A percentile compares a stretch with the other conserved stretches of the same genome.
Evolutionary conservation across 2,329 filamentous ascomycete species (phyloP).

Genomic region (Alternaria novae-zelandiae): DNA sequence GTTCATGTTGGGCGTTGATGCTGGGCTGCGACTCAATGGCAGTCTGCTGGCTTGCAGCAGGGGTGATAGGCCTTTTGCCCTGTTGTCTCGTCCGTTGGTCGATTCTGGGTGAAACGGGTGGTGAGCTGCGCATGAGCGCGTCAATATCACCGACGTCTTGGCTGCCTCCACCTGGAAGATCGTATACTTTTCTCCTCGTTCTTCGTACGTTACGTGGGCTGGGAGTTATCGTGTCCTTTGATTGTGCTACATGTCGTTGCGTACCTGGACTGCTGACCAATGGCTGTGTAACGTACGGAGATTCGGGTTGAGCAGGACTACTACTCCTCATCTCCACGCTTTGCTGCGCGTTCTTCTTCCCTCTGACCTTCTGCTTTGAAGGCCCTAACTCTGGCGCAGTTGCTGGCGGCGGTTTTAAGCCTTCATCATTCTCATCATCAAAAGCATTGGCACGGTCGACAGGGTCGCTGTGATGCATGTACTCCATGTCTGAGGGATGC

Average conservation of each 20-base stretch:
- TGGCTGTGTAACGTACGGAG: conserved; percentile 1
- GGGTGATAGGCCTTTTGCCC: conserved; percentile 32
- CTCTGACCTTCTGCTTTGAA: background rate
- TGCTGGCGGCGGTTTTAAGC: conserved; percentile 8
- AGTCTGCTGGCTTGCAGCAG: conserved; percentile 36
- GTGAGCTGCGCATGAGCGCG: conserved; percentile 17
- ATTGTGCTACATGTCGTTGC: conserved; percentile 8
- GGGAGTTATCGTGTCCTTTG: background rate
- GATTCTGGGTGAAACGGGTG: conserved; percentile 3
- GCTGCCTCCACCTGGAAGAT: conserved; percentile 17
- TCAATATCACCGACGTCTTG: conserved; percentile 2
- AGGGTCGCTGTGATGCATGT: conserved; percentile 18
- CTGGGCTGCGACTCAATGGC: conserved; percentile 30
- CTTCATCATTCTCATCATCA: background rate
- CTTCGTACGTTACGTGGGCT: conserved; percentile 24
- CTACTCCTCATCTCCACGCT: background rate
- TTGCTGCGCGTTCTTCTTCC: conserved; percentile 5
- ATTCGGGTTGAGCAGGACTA: conserved; percentile 6
- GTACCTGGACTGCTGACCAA: conserved; percentile 11
- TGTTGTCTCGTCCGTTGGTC: conserved; percentile 19
- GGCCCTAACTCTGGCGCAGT: conserved; percentile 9
- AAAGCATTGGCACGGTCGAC: background rate
- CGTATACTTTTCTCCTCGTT: conserved; percentile 18
- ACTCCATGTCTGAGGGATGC: conserved; percentile 24
- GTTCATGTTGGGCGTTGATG: conserved; percentile 17